Evolutionary conservation across 1,284 basidiomycete species (phyloP).

Genomic region (Singerocomus rubriflavus): DNA sequence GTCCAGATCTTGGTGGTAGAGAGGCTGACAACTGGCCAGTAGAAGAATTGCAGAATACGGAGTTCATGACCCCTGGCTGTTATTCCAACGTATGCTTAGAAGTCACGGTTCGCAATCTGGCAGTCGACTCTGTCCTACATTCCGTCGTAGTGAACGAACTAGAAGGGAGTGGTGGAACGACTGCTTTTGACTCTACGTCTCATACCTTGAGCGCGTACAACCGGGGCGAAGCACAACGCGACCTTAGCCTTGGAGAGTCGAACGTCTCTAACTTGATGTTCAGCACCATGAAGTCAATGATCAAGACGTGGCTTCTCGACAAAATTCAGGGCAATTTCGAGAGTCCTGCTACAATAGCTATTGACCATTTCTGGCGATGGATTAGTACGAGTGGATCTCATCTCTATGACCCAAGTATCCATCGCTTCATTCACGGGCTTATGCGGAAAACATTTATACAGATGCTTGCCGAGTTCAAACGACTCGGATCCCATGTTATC

Average conservation of each 20-base stretch:
- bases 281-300: slow-evolving; percentile 81
- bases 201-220: slow-evolving; percentile 92
- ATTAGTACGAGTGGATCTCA: slow-evolving; percentile 81
- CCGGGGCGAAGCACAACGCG: slow-evolving; percentile 71
- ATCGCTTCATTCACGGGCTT: slow-evolving; percentile 90
- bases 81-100: slow-evolving; percentile 95
- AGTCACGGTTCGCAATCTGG: slow-evolving; percentile 86
- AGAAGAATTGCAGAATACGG: slow-evolving; percentile 83
- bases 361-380: slow-evolving; percentile 99
- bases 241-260: slow-evolving; percentile 87
- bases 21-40: slow-evolving; percentile 81
- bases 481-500: slow-evolving; percentile 90
- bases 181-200: slow-evolving; percentile 91
- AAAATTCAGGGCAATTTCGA: slow-evolving; percentile 66
- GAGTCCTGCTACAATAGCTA: slow-evolving; percentile 61
- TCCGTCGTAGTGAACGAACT: slow-evolving; percentile 95
- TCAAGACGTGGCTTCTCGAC: slow-evolving; percentile 92
- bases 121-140: slow-evolving; percentile 92
- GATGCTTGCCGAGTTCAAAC: slow-evolving; percentile 94
- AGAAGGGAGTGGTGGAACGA: slow-evolving; percentile 89
- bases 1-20: slow-evolving; percentile 92
- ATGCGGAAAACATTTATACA: slow-evolving; percentile 99
- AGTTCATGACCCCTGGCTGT: slow-evolving; percentile 83
- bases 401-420: slow-evolving; percentile 92
- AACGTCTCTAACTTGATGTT: slow-evolving; percentile 92